Percentiles rank a stretch among this genome's conserved stretches.
These are phyloP conservation scores for Puccinellia tenuiflora DNA, from an alignment of 176 grass and related monocot species.

Conservation along the genomic window DNA sequence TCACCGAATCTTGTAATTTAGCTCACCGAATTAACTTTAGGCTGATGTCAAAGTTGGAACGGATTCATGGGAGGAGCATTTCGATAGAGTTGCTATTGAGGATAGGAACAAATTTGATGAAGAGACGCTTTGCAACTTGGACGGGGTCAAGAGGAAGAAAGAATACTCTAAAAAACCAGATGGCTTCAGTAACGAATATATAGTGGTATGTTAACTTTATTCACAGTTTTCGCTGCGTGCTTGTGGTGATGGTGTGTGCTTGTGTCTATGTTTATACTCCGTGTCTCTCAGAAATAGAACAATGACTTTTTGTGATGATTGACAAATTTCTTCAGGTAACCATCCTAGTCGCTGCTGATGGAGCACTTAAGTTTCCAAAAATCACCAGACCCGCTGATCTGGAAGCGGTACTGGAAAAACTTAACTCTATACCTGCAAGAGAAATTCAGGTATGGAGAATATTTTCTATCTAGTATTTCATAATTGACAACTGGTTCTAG, in stretches of 20 bases:
- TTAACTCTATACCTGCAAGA: not conserved
- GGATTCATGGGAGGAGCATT: slow-evolving; percentile 16
- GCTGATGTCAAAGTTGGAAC: not conserved
- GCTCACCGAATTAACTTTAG: not conserved
- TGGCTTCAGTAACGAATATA: slow-evolving; percentile 33
- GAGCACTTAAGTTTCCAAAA: not conserved
- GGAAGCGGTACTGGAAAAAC: not conserved
- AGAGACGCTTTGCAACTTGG: slow-evolving; percentile 25
- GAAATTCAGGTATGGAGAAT: not conserved
- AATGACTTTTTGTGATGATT: not conserved
- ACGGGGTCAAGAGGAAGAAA: slow-evolving; percentile 32
- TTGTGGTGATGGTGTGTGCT: too few species aligned
- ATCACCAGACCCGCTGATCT: not conserved
- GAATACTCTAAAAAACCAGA: slow-evolving; percentile 8
- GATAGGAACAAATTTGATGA: slow-evolving; percentile 37
- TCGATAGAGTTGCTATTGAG: slow-evolving; percentile 19
- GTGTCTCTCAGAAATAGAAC: too few species aligned
- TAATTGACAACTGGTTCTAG: not conserved
- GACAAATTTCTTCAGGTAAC: slow-evolving; percentile 9
- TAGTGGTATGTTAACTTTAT: slow-evolving; percentile 5
- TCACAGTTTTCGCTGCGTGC: not conserved
- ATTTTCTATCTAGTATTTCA: not conserved
- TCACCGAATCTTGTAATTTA: not conserved
- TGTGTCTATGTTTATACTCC: too few species aligned
- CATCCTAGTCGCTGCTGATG: slow-evolving; percentile 23